phyloP scores from a whole-genome alignment of 2,329 filamentous ascomycete species.

The Paracoccidioides brasiliensis region DNA sequence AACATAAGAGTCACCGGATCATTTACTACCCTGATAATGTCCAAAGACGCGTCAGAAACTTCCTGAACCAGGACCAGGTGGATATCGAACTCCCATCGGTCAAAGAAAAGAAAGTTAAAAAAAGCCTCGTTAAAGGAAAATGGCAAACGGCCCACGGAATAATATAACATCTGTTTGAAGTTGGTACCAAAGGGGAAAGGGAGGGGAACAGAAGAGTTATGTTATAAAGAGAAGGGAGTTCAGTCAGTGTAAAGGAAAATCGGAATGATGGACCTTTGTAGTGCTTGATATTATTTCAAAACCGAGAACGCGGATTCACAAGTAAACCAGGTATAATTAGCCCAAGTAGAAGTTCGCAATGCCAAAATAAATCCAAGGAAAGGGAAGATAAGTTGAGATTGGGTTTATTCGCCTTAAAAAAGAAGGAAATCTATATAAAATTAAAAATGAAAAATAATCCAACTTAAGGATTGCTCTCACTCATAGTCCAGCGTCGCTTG shows the following conservation, averaged over 20 bases:
- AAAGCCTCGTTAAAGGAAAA: not conserved
- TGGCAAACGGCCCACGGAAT: no score
- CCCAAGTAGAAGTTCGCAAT: no score
- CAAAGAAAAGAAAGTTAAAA: not conserved
- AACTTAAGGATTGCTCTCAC: slow-evolving; percentile 2
- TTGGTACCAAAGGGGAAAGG: no score
- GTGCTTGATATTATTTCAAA: no score
- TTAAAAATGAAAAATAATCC: not conserved
- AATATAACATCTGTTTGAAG: not conserved
- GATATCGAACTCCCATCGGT: not conserved
- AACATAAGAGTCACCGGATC: no score
- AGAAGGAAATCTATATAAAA: not conserved
- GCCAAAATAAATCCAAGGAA: not conserved
- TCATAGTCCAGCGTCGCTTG: slow-evolving; percentile 10
- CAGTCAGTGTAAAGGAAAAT: not conserved
- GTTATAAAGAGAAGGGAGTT: not conserved
- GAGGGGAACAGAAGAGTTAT: not conserved
- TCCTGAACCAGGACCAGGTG: not conserved
- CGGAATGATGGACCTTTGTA: not conserved
- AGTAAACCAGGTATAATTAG: no score
- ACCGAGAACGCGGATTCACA: no score
- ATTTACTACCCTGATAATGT: no score
- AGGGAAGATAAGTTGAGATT: not conserved
- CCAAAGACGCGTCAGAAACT: no score
- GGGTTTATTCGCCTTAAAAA: no score